phyloP scores from a whole-genome alignment of 2,329 filamentous ascomycete species.

The Sporothrix sp. region DNA sequence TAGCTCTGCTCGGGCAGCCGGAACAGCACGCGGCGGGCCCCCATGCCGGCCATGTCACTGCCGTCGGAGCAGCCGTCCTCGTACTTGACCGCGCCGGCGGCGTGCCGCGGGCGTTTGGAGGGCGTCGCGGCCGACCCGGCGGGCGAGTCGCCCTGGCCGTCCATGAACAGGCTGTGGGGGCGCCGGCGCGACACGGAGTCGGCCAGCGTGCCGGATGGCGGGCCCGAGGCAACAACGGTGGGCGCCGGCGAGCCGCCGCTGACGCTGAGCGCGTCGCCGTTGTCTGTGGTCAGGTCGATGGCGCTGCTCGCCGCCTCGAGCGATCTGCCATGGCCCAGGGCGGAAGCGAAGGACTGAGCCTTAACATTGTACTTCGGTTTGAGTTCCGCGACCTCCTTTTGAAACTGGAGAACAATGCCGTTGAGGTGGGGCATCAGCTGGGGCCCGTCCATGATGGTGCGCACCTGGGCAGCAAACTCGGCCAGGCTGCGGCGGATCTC shows the following conservation, averaged over 20 bases:
- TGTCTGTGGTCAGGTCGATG: slow-evolving; percentile 29
- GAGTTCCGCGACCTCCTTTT: slow-evolving; percentile 33
- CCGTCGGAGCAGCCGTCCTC: slow-evolving; percentile 20
- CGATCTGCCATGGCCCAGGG: not conserved
- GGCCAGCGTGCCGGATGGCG: not conserved
- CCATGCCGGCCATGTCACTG: no score
- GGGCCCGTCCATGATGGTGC: slow-evolving; percentile 38
- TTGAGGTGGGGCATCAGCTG: slow-evolving; percentile 38
- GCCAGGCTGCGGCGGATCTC: slow-evolving; percentile 52
- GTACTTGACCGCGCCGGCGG: slow-evolving; percentile 21
- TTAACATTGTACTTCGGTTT: slow-evolving; percentile 39
- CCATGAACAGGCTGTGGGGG: slow-evolving; percentile 12
- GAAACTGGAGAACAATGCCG: slow-evolving; percentile 41
- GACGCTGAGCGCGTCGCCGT: slow-evolving; percentile 27
- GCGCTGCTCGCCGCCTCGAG: not conserved
- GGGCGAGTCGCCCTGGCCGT: slow-evolving; percentile 7
- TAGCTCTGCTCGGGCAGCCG: not conserved
- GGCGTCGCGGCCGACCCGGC: slow-evolving; percentile 8
- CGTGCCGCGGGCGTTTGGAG: slow-evolving; percentile 13
- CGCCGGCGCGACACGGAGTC: slow-evolving; percentile 12
- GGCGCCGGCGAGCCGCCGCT: slow-evolving; percentile 4
- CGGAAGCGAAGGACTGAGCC: not conserved
- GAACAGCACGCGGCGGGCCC: not conserved
- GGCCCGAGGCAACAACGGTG: not conserved
- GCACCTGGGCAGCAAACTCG: slow-evolving; percentile 45